These are phyloP conservation scores for Stachybotrys echinatus DNA, from an alignment of 2,329 filamentous ascomycete species.

Conservation along the genomic window DNA sequence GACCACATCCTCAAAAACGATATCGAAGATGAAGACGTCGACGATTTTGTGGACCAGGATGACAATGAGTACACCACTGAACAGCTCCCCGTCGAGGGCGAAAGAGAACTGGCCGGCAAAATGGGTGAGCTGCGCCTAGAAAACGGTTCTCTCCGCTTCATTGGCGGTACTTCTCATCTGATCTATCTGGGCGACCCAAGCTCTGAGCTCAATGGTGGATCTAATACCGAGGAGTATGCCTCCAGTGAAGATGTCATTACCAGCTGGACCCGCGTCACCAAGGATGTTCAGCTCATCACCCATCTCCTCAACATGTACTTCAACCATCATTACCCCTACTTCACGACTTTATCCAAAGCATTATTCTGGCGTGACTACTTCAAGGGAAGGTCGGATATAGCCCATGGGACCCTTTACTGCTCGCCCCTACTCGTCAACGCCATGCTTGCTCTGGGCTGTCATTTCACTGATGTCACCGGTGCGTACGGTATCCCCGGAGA, in stretches of 20 bases:
- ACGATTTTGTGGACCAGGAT: slow-evolving; percentile 31
- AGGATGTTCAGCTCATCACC: slow-evolving; percentile 70
- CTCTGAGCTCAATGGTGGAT: slow-evolving; percentile 31
- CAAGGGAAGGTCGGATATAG: slow-evolving; percentile 54
- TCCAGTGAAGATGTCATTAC: slow-evolving; percentile 64
- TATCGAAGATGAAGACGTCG: slow-evolving; percentile 32
- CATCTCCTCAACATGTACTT: slow-evolving; percentile 98
- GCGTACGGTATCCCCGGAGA: slow-evolving; percentile 69
- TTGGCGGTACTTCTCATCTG: slow-evolving; percentile 89
- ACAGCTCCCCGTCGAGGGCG: slow-evolving; percentile 43
- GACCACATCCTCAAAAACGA: slow-evolving; percentile 45
- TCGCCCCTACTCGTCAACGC: slow-evolving; percentile 87
- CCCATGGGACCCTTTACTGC: slow-evolving; percentile 67
- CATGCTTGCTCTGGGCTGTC: slow-evolving; percentile 87
- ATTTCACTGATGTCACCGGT: slow-evolving; percentile 75
- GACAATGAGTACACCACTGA: slow-evolving; percentile 34
- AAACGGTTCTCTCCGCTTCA: slow-evolving; percentile 83
- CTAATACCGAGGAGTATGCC: slow-evolving; percentile 38
- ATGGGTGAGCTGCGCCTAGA: slow-evolving; percentile 89
- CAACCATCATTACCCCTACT: slow-evolving; percentile 95
- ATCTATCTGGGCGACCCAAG: slow-evolving; percentile 64
- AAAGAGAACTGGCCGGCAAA: slow-evolving; percentile 81
- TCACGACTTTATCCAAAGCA: slow-evolving; percentile 80
- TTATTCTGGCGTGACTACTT: slow-evolving; percentile 85
- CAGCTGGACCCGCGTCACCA: slow-evolving; percentile 84